Base-by-base conservation (phyloP, 176 grass and related monocot genomes). In the Tillandsia fasciculata region DNA sequence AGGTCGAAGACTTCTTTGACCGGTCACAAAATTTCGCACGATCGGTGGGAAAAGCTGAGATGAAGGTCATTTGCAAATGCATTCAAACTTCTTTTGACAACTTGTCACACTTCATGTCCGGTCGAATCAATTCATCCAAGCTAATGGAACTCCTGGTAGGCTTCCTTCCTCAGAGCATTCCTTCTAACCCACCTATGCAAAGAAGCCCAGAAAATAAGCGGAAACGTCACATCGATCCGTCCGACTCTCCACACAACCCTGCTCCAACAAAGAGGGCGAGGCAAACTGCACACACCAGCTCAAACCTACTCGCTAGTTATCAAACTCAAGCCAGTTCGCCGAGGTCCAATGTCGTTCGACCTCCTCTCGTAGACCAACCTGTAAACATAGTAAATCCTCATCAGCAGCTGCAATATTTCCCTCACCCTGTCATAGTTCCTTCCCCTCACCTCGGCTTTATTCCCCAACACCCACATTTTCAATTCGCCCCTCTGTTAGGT, bases 1-100 rank as follows among this genome's bases (percentile, higher is more conserved):
- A 96, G 93, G 86, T 97, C 70, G 93, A 97, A 74, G 93, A 97
- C 78, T 92, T 97, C 82, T 78, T 85, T 77, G 89, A 92, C 71
- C 79, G 54, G 11, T 92, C 82, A 0, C 79, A 97, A 72, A 97
- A 97, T 66, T 92, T 97, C 10, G 82, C 86, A 12, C 83, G 93
- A 70, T 81, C 86, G 3, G 86, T 97, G 1, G 81, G 88, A 51
- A 81, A 83, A 75, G 17, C 10, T 13, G 82, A 85, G 74, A 87
- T 87, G 86, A 50, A 83, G 71, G 80, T 80, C 66, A 87, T 97
- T 53, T 83, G 64, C 51, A 53, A 53, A 56, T 89, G 81, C 73
- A 73, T 84, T 63, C 48, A 53, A 68, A 73, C 66, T 33, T 84
- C 88, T 66, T 71, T 83, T 48, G 66, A 72, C 7, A 53, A 85